Evolutionary conservation across 1,139 yeast species (phyloP), one percentile per base, ranked within the genome.

Genomic region (Geotrichum macrosporum): DNA sequence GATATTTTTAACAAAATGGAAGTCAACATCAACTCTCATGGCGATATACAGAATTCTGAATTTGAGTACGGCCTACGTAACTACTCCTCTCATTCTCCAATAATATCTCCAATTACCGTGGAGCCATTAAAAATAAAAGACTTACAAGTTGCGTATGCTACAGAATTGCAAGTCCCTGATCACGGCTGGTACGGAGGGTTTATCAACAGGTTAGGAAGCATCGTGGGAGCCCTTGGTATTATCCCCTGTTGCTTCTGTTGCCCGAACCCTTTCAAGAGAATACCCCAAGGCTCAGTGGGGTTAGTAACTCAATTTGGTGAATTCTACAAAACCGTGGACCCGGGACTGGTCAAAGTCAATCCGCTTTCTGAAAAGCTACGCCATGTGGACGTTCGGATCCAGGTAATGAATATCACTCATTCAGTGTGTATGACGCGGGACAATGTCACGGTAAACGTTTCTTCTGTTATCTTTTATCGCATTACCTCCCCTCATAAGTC

Each of bases 401-500:
- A 74, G 60, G 81, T 81, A 37, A 66, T 76, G 57, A 87, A 81
- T 55, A 75, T 82, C 40, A 85, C 87, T 1, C 77, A 79, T 21
- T 84, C 81, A 61, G 70, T 73, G 35, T 81, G 86, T 66, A 75
- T 81, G 68, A 81, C 89, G 24, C 75, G 77, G 61, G 89, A 82
- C 63, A 82, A 82, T 55, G 85, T 82, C 54, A 71, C 76, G 51
- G 77, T 81, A 44, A 62, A 72, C 22, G 69, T 81, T 53, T 79
- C 84, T 22, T 78, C 85, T 6, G 88, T 82, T 29, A 75, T 81
- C 36, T 81, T 81, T 63, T 81, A 77, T 66, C 80, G 80, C 61
- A 76, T 82, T 54, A 71, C 76, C 41, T 82, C 81, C 54, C 88
- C 89, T 1, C 83, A 80, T 62, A 77, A 75, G 69, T 84, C 88